Evolutionary conservation across 108 stramenopile genomes (phyloP).

Genomic region (Thalassiosira profunda): DNA sequence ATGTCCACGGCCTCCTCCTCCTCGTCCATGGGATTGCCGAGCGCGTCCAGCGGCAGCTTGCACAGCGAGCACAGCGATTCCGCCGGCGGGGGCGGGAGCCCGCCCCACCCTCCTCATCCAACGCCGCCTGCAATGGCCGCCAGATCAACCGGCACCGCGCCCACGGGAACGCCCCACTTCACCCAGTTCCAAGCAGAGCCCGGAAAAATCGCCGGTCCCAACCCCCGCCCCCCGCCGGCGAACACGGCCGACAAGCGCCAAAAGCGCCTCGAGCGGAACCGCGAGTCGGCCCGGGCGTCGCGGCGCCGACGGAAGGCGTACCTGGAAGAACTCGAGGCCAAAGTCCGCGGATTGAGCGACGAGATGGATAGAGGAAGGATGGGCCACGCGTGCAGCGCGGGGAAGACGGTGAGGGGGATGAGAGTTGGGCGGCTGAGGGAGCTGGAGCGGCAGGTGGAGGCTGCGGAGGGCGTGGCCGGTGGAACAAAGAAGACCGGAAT

Average conservation of each 20-base stretch:
- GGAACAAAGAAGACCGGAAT: not conserved
- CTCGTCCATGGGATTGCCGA: not conserved
- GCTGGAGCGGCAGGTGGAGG: conserved; percentile 19
- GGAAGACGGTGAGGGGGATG: conserved; percentile 43
- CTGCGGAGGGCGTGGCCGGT: not conserved
- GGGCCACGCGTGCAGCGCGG: conserved; percentile 59
- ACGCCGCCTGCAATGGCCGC: too few species aligned
- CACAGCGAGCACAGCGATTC: not conserved
- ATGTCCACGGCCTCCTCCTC: conserved; percentile 3
- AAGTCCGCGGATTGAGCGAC: conserved; percentile 63
- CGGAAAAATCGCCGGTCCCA: not conserved
- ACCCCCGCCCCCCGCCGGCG: not conserved
- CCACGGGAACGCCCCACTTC: not conserved
- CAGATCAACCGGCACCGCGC: not conserved
- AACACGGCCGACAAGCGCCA: conserved; percentile 46
- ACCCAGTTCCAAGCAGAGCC: not conserved
- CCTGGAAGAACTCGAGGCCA: conserved; percentile 93
- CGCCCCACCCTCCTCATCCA: too few species aligned
- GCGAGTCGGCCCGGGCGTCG: conserved; percentile 94
- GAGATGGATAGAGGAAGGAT: conserved; percentile 88
- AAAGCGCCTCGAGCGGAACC: conserved; percentile 93
- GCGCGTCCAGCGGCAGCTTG: not conserved
- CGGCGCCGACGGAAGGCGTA: conserved; percentile 94
- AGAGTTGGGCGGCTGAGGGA: conserved; percentile 38
- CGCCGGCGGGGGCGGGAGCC: not conserved